phyloP scores from a whole-genome alignment of 2,329 filamentous ascomycete species.

The Diaporthe helianthi region DNA sequence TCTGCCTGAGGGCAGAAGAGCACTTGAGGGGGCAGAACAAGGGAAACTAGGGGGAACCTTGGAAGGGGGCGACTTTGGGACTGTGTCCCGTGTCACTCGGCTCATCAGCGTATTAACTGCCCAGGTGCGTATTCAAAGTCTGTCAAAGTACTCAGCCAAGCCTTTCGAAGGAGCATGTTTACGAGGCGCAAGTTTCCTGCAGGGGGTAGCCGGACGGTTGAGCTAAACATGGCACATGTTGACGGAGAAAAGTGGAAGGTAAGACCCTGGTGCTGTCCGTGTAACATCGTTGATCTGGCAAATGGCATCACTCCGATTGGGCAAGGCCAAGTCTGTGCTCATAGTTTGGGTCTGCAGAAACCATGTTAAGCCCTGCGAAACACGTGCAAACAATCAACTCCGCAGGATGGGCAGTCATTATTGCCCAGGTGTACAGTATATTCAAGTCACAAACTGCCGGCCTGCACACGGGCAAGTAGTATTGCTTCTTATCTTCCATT shows the following conservation, averaged over 20 bases:
- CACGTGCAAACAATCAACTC: neutral
- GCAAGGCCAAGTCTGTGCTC: neutral
- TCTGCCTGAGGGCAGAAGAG: neutral
- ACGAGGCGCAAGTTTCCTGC: slow-evolving; percentile 22
- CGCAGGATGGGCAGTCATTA: no score
- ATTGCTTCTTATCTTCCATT: no score
- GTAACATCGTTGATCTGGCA: neutral
- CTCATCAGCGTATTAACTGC: neutral
- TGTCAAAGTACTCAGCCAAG: slow-evolving; percentile 13
- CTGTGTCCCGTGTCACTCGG: slow-evolving; percentile 17
- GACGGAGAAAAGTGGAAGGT: neutral
- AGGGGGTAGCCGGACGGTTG: neutral
- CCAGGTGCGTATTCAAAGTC: neutral
- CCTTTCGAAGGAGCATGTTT: slow-evolving; percentile 4
- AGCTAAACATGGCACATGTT: neutral
- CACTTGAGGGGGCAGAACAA: neutral
- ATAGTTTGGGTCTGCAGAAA: neutral
- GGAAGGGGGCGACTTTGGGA: slow-evolving; percentile 11
- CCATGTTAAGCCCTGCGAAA: neutral
- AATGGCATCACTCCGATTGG: slow-evolving; percentile 6
- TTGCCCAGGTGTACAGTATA: no score
- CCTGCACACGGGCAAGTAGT: no score
- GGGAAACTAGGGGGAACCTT: no score
- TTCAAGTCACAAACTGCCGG: no score
- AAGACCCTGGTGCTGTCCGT: neutral